Conservation (phyloP, 2,329 filamentous ascomycete species). For the Clonostachys chloroleuca region DNA sequence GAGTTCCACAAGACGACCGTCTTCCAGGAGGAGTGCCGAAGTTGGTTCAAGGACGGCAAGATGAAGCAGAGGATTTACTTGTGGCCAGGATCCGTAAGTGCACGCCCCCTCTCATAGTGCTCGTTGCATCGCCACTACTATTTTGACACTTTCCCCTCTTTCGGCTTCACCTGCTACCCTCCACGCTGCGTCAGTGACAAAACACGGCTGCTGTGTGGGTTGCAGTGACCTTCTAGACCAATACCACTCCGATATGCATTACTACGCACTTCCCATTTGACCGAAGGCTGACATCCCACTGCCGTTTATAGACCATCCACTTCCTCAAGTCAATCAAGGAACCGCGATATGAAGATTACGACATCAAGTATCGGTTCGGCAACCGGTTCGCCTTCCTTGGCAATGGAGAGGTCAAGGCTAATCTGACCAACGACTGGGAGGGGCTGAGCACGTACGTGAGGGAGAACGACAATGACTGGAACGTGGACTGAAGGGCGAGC, state of each 20-base stretch:
- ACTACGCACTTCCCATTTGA: neutral
- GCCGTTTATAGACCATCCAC: slow-evolving; percentile 19
- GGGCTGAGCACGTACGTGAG: slow-evolving; percentile 38
- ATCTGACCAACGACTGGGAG: slow-evolving; percentile 25
- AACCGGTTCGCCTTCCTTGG: slow-evolving; percentile 31
- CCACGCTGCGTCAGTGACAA: no score
- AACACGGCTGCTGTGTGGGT: no score
- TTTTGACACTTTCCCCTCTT: neutral
- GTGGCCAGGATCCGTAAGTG: slow-evolving; percentile 23
- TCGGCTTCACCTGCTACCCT: neutral
- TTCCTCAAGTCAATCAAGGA: slow-evolving; percentile 28
- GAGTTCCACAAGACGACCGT: slow-evolving; percentile 24
- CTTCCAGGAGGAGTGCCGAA: slow-evolving; percentile 22
- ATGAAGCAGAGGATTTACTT: slow-evolving; percentile 23
- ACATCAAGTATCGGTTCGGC: slow-evolving; percentile 22
- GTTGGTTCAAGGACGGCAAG: slow-evolving; percentile 27
- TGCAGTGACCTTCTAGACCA: no score
- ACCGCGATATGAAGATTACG: slow-evolving; percentile 22
- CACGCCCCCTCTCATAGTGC: no score
- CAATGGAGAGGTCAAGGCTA: slow-evolving; percentile 39
- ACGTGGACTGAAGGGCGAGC: slow-evolving; percentile 25
- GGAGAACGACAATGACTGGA: slow-evolving; percentile 36
- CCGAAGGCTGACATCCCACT: neutral
- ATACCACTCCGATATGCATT: neutral
- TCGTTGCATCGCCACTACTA: neutral